Evolutionary conservation across 139 green algal species (phyloP).

Genomic region (Chlamydomonas asymmetrica): DNA sequence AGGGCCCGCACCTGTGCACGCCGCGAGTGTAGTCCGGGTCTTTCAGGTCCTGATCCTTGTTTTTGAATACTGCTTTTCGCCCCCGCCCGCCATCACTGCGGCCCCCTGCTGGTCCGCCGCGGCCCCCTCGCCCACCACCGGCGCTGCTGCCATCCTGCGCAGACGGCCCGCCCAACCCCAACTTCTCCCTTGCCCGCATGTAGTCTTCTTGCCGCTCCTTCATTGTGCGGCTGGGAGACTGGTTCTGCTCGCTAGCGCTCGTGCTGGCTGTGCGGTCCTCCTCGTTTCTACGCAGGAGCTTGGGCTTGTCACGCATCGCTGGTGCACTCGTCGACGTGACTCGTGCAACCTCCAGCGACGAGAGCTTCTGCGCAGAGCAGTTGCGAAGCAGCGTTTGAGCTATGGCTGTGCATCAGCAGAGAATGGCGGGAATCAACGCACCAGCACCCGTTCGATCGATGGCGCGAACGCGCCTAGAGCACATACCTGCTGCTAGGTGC

Average conservation of each 20-base stretch:
- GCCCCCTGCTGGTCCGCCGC: slow-evolving; percentile 3
- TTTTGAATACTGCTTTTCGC: slow-evolving; percentile 36
- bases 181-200: slow-evolving; percentile 21
- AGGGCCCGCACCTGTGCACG: slow-evolving; percentile 18
- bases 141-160: slow-evolving; percentile 2
- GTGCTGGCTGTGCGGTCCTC: slow-evolving; percentile 1
- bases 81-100: slow-evolving; percentile 27
- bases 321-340: not conserved
- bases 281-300: slow-evolving; percentile 11
- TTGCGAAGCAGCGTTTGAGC: not conserved
- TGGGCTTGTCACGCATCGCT: slow-evolving; percentile 4
- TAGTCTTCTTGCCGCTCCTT: slow-evolving; percentile 38
- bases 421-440: no score
- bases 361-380: not conserved
- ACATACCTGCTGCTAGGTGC: no score
- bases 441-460: no score
- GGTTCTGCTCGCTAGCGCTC: slow-evolving; percentile 6
- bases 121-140: slow-evolving; percentile 1
- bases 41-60: slow-evolving; percentile 32
- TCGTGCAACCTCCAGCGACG: slow-evolving; percentile 1
- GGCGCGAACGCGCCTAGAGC: no score
- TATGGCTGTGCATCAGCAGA: no score
- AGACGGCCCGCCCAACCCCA: slow-evolving; percentile 1
- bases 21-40: slow-evolving; percentile 36
- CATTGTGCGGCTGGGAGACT: slow-evolving; percentile 2